Evolutionary conservation across 768 basidiomycete genomes (phyloP).

Genomic region (Tephrocybe rancida): DNA sequence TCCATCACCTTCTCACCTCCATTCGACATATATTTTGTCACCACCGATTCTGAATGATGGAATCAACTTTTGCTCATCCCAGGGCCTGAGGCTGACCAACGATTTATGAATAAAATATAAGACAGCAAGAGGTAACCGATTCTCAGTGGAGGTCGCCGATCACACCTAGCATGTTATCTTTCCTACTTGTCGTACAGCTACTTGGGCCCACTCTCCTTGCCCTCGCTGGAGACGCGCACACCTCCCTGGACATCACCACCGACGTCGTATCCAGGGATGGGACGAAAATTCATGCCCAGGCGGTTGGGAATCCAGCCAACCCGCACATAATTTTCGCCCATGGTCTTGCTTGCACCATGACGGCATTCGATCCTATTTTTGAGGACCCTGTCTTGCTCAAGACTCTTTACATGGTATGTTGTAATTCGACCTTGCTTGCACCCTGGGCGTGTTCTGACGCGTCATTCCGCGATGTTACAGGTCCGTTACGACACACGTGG

Average conservation of each 20-base stretch:
- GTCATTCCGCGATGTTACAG: slow-evolving; percentile 12
- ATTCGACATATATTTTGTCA: neutral
- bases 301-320: slow-evolving; percentile 4
- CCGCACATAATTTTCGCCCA: slow-evolving; percentile 14
- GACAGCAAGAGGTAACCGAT: neutral
- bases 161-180: neutral
- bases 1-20: slow-evolving; percentile 3
- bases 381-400: neutral
- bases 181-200: neutral
- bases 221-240: slow-evolving; percentile 11
- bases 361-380: slow-evolving; percentile 12
- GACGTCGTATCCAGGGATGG: slow-evolving; percentile 9
- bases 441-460: neutral
- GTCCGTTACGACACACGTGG: slow-evolving; percentile 37
- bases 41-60: neutral
- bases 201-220: neutral
- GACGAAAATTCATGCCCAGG: slow-evolving; percentile 9
- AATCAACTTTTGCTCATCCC: neutral
- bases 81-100: neutral
- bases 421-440: neutral
- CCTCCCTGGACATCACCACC: neutral
- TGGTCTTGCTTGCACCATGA: slow-evolving; percentile 10
- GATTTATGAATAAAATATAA: neutral
- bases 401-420: slow-evolving; percentile 9
- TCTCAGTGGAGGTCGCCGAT: neutral